Evolutionary conservation across 208 protist species (phyloP).

Genomic region (Kentomonas sorsogonicus): DNA sequence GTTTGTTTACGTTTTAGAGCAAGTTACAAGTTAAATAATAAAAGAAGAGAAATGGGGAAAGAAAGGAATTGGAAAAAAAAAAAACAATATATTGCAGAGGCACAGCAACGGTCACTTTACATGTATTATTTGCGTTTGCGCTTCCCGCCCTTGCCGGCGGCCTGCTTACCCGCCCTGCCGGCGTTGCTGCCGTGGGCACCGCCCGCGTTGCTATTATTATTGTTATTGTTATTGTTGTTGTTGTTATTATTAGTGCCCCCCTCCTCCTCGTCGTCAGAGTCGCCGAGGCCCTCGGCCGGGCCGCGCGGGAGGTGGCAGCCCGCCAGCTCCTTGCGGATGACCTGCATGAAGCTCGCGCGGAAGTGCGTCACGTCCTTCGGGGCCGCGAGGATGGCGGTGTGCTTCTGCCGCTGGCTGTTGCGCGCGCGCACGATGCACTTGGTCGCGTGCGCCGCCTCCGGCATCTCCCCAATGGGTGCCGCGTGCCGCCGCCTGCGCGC

Average conservation of each 20-base stretch:
- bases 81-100: background rate
- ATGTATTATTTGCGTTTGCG: background rate
- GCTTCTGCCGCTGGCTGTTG: conserved; percentile 56
- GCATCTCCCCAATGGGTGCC: background rate
- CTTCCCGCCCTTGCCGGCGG: no score
- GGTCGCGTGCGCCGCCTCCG: conserved; percentile 4
- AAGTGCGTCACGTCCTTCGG: conserved; percentile 74
- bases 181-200: no score
- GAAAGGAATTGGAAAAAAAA: background rate
- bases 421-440: conserved; percentile 74
- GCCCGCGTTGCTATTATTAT: conserved; percentile 18
- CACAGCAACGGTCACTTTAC: background rate
- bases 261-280: conserved; percentile 10
- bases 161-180: no score
- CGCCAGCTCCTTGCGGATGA: conserved; percentile 63
- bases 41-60: no score
- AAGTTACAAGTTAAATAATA: no score
- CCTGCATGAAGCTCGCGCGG: conserved; percentile 65
- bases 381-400: conserved; percentile 45
- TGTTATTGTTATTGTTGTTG: conserved; percentile 19
- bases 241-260: background rate
- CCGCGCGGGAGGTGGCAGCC: conserved; percentile 43
- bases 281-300: conserved; percentile 7
- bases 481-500: background rate
- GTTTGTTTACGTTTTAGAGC: no score